Base-by-base conservation (phyloP, 1,139 yeast species). In the Pichia sorboxylosa region DNA sequence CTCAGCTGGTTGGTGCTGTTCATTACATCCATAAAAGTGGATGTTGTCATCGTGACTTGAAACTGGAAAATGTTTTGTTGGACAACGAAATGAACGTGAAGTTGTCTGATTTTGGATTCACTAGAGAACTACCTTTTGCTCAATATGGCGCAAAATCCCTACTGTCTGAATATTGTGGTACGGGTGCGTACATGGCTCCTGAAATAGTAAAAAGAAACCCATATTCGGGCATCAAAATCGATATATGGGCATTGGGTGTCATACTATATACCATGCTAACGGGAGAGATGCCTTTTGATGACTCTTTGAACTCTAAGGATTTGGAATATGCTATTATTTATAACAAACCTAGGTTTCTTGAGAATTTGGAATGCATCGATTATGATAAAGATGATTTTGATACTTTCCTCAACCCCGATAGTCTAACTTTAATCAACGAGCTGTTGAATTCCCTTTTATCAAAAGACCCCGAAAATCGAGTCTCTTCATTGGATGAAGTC, bases 121-220 rank as follows among this genome's bases (percentile, higher is more conserved):
- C 94, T 2, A 63, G 97, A 41, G 96, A 85, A 48, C 75, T 51
- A 4, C 58, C 59, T 0, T 43, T 45, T 27, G 37, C 42, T 9
- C 49, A 46, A 30, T 40, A 48, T 32, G 51, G 52, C 11, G 18
- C 46, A 6, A 44, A 41, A 17, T 42, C 51, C 6, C 24, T 47
- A 33, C 57, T 90, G 28, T 81, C 81, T 30, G 90, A 96, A 0
- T 66, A 85, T 1, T 90, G 98, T 56, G 98, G 98, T 2, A 90
- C 98, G 0, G 74, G 87, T 0, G 93, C 85, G 5, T 90, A 90
- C 51, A 85, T 87, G 95, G 96, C 98, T 0, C 98, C 98, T 0
- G 98, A 90, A 50, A 61, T 90, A 46, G 61, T 85, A 24, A 61
- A 65, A 35, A 69, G 72, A 40, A 67, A 69, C 36, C 75, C 73